Evolutionary conservation across 495 filamentous ascomycete genomes (phyloP).

Genomic region (Pyrenula aspistea): DNA sequence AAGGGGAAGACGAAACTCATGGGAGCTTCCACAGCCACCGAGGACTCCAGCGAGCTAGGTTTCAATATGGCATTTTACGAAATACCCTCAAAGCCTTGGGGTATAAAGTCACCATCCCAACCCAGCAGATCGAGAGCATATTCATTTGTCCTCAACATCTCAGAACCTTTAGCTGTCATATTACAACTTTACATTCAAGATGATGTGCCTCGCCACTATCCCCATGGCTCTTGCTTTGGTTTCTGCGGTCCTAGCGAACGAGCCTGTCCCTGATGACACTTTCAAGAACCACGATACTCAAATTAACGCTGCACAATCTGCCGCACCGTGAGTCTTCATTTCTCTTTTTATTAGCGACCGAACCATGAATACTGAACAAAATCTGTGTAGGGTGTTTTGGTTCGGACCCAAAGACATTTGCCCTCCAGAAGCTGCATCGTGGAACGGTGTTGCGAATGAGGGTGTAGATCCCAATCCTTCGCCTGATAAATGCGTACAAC

Average conservation of each 20-base stretch:
- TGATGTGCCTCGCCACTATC: not conserved
- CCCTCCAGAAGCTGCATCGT: not conserved
- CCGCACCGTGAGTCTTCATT: not conserved
- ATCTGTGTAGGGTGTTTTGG: not conserved
- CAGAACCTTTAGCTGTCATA: too few species aligned
- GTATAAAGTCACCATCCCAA: not conserved
- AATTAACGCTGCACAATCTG: not conserved
- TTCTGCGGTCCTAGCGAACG: not conserved
- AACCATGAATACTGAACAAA: too few species aligned
- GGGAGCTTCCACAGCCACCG: too few species aligned
- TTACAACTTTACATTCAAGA: too few species aligned
- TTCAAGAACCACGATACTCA: not conserved
- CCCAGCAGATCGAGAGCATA: too few species aligned
- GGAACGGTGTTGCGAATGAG: not conserved
- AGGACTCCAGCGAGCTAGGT: too few species aligned
- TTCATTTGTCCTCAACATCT: too few species aligned
- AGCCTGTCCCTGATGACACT: not conserved
- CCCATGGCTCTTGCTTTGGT: not conserved
- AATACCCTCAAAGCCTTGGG: too few species aligned
- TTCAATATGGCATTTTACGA: too few species aligned
- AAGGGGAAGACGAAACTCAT: not conserved
- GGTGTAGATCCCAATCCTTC: not conserved
- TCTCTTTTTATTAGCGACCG: not conserved
- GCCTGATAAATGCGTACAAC: not conserved
- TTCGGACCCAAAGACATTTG: not conserved